These are phyloP conservation scores for Claviceps capensis DNA, from an alignment of 2,329 filamentous ascomycete species.

Conservation along the genomic window DNA sequence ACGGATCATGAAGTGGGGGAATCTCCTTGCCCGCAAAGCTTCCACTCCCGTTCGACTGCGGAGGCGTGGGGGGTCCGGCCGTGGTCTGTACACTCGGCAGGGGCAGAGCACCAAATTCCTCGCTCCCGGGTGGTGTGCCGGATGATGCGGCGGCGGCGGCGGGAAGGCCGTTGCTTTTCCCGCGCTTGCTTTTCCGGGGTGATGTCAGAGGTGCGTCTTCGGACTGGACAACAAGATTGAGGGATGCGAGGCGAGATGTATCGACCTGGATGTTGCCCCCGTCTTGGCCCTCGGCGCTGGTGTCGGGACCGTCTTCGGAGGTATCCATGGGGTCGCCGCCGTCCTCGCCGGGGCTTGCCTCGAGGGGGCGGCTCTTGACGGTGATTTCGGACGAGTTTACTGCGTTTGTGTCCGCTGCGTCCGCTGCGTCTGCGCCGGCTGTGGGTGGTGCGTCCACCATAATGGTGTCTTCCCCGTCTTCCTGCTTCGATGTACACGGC, in stretches of 20 bases:
- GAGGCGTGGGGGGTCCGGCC: constrained; percentile 47
- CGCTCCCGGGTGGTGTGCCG: constrained; percentile 34
- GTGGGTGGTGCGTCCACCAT: constrained; percentile 32
- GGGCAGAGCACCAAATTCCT: constrained; percentile 26
- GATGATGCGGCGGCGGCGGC: constrained; percentile 8
- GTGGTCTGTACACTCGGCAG: constrained; percentile 13
- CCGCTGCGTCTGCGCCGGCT: too few relatives aligned
- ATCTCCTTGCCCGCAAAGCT: constrained; percentile 34
- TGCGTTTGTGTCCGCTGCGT: constrained; percentile 5
- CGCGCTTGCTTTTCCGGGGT: constrained; percentile 13
- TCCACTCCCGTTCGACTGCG: constrained; percentile 49
- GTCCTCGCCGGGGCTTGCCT: constrained; percentile 10
- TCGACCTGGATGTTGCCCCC: constrained; percentile 33
- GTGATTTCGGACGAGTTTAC: constrained; percentile 32
- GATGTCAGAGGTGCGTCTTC: constrained; percentile 7
- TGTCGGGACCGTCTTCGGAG: constrained; percentile 21
- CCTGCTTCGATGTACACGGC: constrained; percentile 22
- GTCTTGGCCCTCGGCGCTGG: constrained; percentile 13
- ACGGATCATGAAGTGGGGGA: constrained; percentile 25
- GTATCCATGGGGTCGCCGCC: constrained; percentile 22
- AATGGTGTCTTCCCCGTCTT: constrained; percentile 30
- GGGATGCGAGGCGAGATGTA: constrained; percentile 23
- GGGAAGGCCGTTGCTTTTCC: constrained; percentile 11
- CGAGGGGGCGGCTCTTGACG: constrained; percentile 19
- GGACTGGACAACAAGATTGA: constrained; percentile 11